These are phyloP conservation scores for Penstemon barbatus DNA, from an alignment of 257 asterid species.

Conservation along the genomic window DNA sequence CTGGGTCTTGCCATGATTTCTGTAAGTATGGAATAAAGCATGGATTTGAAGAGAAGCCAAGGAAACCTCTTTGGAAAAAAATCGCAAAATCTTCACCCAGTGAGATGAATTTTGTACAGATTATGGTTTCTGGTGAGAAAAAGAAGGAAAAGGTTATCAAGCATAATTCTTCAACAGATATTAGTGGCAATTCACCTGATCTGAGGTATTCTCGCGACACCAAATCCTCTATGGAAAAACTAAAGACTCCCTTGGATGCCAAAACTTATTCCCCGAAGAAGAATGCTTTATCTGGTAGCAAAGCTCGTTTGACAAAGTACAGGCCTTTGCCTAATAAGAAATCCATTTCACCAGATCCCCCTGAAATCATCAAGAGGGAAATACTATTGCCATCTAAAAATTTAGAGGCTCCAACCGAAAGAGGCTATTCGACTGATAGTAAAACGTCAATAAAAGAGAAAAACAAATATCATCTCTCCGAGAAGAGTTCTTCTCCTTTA, in stretches of 20 bases:
- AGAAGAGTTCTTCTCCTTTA: conserved; percentile 27
- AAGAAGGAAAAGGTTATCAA: conserved; percentile 37
- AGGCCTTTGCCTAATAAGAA: conserved; percentile 32
- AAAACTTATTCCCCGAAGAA: conserved; percentile 22
- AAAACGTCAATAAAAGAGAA: conserved; percentile 26
- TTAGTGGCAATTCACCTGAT: conserved; percentile 19
- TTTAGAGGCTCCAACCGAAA: conserved; percentile 38
- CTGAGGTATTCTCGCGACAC: conserved; percentile 29
- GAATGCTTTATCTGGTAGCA: conserved; percentile 32
- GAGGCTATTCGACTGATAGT: conserved; percentile 28
- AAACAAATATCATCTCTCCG: conserved; percentile 22
- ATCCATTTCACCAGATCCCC: conserved; percentile 42
- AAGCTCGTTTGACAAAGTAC: conserved; percentile 20
- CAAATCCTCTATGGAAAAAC: conserved; percentile 30
- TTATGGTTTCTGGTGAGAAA: conserved; percentile 36
- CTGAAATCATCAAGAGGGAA: conserved; percentile 61
- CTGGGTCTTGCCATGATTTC: conserved; percentile 88
- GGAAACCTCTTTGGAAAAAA: conserved; percentile 47
- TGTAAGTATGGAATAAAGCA: conserved; percentile 73
- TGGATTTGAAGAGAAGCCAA: conserved; percentile 45
- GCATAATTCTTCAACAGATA: conserved; percentile 15
- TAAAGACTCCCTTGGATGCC: conserved; percentile 30
- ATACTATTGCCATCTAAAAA: conserved; percentile 39
- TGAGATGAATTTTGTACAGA: conserved; percentile 35
- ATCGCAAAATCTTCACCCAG: conserved; percentile 29